phyloP scores from a whole-genome alignment of 2,329 filamentous ascomycete species.

The Aspergillus pseudotamarii region DNA sequence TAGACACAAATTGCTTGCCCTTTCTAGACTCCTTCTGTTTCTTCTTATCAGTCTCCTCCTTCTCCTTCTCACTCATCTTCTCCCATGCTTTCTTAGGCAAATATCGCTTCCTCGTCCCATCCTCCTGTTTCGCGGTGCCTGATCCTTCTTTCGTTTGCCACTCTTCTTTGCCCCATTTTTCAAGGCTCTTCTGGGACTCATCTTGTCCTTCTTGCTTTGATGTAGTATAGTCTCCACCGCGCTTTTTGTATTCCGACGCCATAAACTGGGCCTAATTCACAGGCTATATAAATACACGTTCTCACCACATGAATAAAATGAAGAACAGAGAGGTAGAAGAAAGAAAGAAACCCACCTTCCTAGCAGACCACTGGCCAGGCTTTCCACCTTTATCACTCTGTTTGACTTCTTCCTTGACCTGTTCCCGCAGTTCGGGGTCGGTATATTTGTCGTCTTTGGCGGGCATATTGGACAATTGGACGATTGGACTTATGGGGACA shows the following conservation, averaged over 20 bases:
- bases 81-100: conserved; percentile 54
- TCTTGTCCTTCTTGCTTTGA: conserved; percentile 46
- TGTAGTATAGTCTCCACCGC: conserved; percentile 50
- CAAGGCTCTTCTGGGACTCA: conserved; percentile 48
- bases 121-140: conserved; percentile 47
- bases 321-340: not conserved
- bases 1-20: conserved; percentile 49
- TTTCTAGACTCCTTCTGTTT: conserved; percentile 36
- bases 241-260: conserved; percentile 52
- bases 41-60: conserved; percentile 51
- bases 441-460: conserved; percentile 50
- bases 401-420: conserved; percentile 52
- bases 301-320: fast-evolving
- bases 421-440: conserved; percentile 49
- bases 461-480: conserved; percentile 37
- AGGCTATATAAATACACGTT: not conserved
- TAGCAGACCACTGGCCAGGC: conserved; percentile 53
- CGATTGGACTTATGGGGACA: too few species aligned
- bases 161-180: conserved; percentile 52
- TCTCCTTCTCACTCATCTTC: conserved; percentile 50
- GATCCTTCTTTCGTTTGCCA: conserved; percentile 55
- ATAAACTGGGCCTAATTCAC: conserved; percentile 47
- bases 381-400: conserved; percentile 50
- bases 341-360: conserved; percentile 39
- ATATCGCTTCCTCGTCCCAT: conserved; percentile 50